Percentiles rank a stretch among this genome's conserved stretches.
phyloP scores from a whole-genome alignment of 2,329 filamentous ascomycete species.

The Bisporella sp. region DNA sequence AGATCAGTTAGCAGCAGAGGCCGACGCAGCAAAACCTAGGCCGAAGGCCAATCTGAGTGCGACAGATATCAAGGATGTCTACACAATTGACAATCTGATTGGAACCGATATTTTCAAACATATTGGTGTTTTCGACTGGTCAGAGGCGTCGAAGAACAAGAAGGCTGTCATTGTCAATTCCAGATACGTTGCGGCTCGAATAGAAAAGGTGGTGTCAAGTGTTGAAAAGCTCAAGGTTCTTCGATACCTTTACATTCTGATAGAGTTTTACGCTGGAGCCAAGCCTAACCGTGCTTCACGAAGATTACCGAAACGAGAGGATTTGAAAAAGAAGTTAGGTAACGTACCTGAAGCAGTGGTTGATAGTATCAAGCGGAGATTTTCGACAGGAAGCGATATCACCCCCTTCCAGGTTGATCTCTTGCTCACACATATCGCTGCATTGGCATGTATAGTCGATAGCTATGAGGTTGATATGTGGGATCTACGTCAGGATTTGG shows the following conservation, averaged over 20 bases:
- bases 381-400: conserved; percentile 57
- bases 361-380: conserved; percentile 61
- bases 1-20: conserved; percentile 56
- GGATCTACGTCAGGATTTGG: conserved; percentile 64
- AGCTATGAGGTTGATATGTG: conserved; percentile 66
- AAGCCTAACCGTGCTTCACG: conserved; percentile 38
- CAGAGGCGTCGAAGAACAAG: conserved; percentile 54
- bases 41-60: conserved; percentile 64
- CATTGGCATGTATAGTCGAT: conserved; percentile 63
- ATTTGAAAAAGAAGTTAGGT: conserved; percentile 49
- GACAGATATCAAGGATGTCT: conserved; percentile 63
- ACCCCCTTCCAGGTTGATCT: conserved; percentile 67
- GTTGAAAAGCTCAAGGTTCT: conserved; percentile 48
- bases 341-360: conserved; percentile 56
- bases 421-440: conserved; percentile 66
- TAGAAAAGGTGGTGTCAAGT: conserved; percentile 44
- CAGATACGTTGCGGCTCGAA: conserved; percentile 58
- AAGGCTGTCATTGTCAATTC: conserved; percentile 51
- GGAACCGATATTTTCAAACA: conserved; percentile 59
- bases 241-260: conserved; percentile 51
- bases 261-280: conserved; percentile 44
- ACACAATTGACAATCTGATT: conserved; percentile 59
- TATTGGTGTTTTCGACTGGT: conserved; percentile 68
- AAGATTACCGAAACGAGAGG: conserved; percentile 52
- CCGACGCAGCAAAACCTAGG: conserved; percentile 65